phyloP scores from a whole-genome alignment of 1,284 basidiomycete genomes.

The Leccinum pachyderme region DNA sequence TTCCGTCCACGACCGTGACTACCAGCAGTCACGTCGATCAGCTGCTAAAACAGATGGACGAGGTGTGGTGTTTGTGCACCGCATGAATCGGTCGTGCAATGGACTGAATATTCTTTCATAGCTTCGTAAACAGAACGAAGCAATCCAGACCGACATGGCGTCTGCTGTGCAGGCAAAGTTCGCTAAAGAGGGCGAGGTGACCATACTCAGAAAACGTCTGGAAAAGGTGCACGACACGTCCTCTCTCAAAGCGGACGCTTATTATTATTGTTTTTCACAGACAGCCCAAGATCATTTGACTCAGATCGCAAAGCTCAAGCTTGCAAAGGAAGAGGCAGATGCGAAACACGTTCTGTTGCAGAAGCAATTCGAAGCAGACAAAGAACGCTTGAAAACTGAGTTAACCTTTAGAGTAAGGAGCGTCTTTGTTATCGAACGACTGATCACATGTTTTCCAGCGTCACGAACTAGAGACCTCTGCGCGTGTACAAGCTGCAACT shows the following conservation, averaged over 20 bases:
- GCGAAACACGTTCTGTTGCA: constrained; percentile 51
- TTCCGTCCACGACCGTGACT: constrained; percentile 3
- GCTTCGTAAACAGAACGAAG: constrained; percentile 49
- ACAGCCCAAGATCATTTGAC: constrained; percentile 54
- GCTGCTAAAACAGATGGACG: constrained; percentile 44
- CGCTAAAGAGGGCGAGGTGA: constrained; percentile 33
- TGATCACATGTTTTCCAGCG: constrained; percentile 43
- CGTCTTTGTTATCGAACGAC: constrained; percentile 2
- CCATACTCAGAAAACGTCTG: constrained; percentile 32
- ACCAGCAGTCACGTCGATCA: constrained; percentile 12
- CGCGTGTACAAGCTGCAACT: constrained; percentile 48
- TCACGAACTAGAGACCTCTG: constrained; percentile 65
- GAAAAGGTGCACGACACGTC: constrained; percentile 26
- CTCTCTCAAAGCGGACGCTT: neutral
- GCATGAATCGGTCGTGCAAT: constrained; percentile 7
- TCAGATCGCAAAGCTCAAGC: constrained; percentile 55
- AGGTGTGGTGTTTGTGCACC: constrained; percentile 38
- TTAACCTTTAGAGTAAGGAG: constrained; percentile 61
- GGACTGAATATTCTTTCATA: constrained; percentile 29
- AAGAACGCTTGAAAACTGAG: constrained; percentile 68
- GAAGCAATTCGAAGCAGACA: constrained; percentile 61
- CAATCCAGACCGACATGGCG: constrained; percentile 32
- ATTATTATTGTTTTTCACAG: constrained; percentile 34
- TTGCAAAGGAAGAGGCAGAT: constrained; percentile 59
- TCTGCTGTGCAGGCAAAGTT: constrained; percentile 26